These are phyloP conservation scores for Styphnolobium japonicum DNA, from an alignment of 306 rosid genomes.

Conservation along the genomic window DNA sequence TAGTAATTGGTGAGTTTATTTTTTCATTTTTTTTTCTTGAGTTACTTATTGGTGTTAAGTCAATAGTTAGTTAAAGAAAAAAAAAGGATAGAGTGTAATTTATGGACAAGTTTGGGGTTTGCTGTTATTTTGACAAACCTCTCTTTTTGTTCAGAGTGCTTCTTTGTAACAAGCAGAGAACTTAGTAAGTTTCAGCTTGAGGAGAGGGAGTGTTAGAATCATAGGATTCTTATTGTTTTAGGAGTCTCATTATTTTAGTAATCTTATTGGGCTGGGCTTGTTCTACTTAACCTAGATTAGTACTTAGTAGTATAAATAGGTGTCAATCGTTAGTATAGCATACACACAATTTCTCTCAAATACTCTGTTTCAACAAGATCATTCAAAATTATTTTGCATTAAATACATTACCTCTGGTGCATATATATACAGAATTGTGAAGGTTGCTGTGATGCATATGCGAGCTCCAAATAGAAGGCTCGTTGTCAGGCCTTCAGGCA, in stretches of 20 bases:
- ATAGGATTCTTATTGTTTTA: background rate
- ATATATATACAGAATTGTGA: slow-evolving; percentile 81
- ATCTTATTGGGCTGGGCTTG: background rate
- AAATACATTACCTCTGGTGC: slow-evolving; percentile 86
- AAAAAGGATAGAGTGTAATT: background rate
- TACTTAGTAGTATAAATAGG: background rate
- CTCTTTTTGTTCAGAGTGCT: background rate
- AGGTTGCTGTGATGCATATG: slow-evolving; percentile 81
- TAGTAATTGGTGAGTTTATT: background rate
- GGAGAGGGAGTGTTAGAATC: background rate
- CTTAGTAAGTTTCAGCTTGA: background rate
- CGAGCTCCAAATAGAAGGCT: slow-evolving; percentile 94
- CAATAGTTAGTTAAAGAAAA: background rate
- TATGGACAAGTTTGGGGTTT: background rate
- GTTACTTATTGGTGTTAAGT: background rate
- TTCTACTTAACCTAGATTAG: background rate
- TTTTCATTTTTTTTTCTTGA: background rate
- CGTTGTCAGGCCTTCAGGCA: slow-evolving; percentile 61
- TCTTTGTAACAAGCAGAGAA: background rate
- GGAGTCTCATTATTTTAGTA: background rate
- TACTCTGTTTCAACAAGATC: background rate
- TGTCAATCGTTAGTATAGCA: background rate
- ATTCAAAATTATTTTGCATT: slow-evolving; percentile 12
- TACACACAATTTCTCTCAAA: background rate
- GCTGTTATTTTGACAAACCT: background rate